Percentiles rank a stretch among this genome's conserved stretches.
phyloP scores from a whole-genome alignment of 495 filamentous ascomycete species.

The Cercophora sp. region DNA sequence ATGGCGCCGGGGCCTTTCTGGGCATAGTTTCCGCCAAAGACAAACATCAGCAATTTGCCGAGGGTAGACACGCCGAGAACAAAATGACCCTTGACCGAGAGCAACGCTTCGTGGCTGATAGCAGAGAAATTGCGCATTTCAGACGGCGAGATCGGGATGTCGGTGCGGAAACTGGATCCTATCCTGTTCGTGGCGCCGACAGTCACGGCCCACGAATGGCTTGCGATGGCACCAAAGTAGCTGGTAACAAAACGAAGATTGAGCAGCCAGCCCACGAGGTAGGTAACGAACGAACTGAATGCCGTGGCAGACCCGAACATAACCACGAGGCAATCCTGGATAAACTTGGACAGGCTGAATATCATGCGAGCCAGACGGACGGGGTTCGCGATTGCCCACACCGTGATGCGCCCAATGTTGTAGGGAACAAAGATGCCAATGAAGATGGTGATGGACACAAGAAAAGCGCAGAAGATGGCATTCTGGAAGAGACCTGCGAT shows the following conservation, averaged over 20 bases:
- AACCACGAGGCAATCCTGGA: conserved; percentile 45
- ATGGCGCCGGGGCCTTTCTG: conserved; percentile 20
- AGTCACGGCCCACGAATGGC: conserved; percentile 21
- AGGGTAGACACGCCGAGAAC: conserved; percentile 20
- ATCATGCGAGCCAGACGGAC: conserved; percentile 66
- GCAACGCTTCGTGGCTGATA: conserved; percentile 44
- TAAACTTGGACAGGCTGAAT: conserved; percentile 66
- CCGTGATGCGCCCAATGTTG: conserved; percentile 75
- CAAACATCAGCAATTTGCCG: conserved; percentile 21
- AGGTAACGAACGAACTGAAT: conserved; percentile 31
- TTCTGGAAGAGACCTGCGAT: conserved; percentile 88
- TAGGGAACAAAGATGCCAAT: conserved; percentile 88
- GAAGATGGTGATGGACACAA: conserved; percentile 82
- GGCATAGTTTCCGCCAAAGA: conserved; percentile 32
- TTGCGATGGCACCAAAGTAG: neutral
- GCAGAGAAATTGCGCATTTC: conserved; percentile 48
- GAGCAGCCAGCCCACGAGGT: conserved; percentile 17
- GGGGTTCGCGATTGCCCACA: conserved; percentile 77
- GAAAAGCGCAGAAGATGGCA: conserved; percentile 83
- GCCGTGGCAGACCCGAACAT: no score
- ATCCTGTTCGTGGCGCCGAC: conserved; percentile 34
- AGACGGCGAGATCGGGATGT: conserved; percentile 34
- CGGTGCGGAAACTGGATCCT: conserved; percentile 33
- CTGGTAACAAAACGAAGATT: conserved; percentile 16
- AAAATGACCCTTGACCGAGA: conserved; percentile 34